Base-by-base conservation (phyloP, 2,329 filamentous ascomycete genomes). In the Hortaea werneckii region DNA sequence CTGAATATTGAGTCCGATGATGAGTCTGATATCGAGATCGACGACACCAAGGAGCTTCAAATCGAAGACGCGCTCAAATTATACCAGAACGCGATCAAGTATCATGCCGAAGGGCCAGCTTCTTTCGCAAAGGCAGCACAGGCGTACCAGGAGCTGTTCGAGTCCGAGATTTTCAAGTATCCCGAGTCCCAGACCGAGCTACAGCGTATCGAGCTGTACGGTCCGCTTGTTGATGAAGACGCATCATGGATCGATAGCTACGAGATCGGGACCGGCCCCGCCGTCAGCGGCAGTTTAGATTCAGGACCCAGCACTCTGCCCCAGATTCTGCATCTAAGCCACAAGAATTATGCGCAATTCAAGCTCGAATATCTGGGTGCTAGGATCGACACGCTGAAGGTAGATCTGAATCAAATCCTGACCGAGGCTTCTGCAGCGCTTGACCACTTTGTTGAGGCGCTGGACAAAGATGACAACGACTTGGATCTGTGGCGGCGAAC, bases 31-130 rank as follows among this genome's bases (percentile, higher is more conserved):
- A 87, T 94, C 58, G 89, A 95, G 67, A 73, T 95, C 60, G 92
- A 98, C 64, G 88, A 92, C 58, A 95, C 89, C 30, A 92, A 90
- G 64, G 90, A 96, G 66, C 81, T 98, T 43, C 89, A 95, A 74
- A 90, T 96, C 60, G 92, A 98, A 60, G 92, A 98, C 69, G 89
- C 92, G 41, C 73, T 98, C 51, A 96, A 95, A 68, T 78, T 90
- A 32, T 98, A 95, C 63, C 89, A 96, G 61, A 83, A 76, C 56
- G 92, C 92, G 40, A 71, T 98, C 47, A 95, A 90, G 65, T 80
- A 89, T 54, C 92, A 98, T 62, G 83, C 90, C 1, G 87, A 94
- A 67, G 89, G 92, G 1, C 80, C 85, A 0, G 70, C 71, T 12
- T 85, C 80, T 44, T 92, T 87, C 63, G 67, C 79, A 41, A 81